A percentile compares a stretch with the other conserved stretches of the same genome.
phyloP scores from a whole-genome alignment of 1,284 basidiomycete genomes.

The Stereum hirsutum region DNA sequence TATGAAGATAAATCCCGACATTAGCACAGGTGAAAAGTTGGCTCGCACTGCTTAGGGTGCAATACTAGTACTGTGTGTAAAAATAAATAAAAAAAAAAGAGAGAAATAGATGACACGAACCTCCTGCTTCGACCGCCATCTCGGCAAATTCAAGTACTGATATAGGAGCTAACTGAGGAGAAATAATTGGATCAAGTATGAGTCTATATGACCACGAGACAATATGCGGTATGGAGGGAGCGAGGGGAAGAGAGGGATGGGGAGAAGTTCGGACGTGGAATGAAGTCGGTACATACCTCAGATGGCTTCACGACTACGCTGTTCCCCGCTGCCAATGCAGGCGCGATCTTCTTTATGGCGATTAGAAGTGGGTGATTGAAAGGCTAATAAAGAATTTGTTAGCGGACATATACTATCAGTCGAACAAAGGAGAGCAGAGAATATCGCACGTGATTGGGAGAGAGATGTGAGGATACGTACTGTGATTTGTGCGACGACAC shows the following conservation, averaged over 20 bases:
- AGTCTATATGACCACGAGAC: no score
- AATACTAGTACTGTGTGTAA: constrained; percentile 19
- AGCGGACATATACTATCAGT: not conserved
- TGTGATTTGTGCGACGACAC: constrained; percentile 79
- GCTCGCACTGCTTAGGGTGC: no score
- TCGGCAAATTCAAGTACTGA: constrained; percentile 69
- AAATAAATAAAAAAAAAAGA: not conserved
- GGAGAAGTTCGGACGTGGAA: no score
- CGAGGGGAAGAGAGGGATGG: no score
- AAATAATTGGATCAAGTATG: not conserved
- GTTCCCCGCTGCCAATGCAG: constrained; percentile 79
- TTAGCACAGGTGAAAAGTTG: no score
- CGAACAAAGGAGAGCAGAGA: not conserved
- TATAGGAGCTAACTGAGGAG: constrained; percentile 59
- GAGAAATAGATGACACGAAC: constrained; percentile 27
- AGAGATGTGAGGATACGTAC: constrained; percentile 24
- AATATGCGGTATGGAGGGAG: no score
- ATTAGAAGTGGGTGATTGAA: constrained; percentile 82
- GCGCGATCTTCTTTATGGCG: constrained; percentile 79
- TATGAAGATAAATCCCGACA: no score
- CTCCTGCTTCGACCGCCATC: constrained; percentile 53
- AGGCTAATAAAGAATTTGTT: no score
- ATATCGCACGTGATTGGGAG: not conserved
- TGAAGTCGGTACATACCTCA: constrained; percentile 36
- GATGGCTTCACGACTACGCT: constrained; percentile 78